phyloP scores from a whole-genome alignment of 2,329 filamentous ascomycete species.

The Didymella segeticola region DNA sequence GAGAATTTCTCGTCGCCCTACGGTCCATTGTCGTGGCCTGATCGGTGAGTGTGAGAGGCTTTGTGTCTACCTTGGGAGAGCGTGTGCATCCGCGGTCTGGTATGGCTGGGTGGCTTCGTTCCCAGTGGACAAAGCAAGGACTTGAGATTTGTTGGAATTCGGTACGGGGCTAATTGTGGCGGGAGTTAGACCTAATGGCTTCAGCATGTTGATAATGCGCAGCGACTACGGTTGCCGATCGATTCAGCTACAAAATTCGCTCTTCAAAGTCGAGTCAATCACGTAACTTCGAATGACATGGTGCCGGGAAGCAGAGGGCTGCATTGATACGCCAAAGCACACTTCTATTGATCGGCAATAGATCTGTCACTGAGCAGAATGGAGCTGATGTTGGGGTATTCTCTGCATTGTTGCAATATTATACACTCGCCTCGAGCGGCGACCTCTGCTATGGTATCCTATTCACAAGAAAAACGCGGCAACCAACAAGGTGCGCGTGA shows the following conservation, averaged over 20 bases:
- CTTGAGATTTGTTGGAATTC: no score
- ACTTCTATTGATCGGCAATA: neutral
- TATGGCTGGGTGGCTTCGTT: no score
- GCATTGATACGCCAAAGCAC: neutral
- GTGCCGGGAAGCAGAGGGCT: no score
- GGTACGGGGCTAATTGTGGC: neutral
- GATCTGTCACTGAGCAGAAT: neutral
- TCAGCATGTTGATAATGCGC: neutral
- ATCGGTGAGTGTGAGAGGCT: neutral
- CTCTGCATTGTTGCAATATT: constrained; percentile 21
- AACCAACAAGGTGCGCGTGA: constrained; percentile 10
- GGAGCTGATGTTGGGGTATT: neutral
- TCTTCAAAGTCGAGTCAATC: neutral
- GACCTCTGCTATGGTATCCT: constrained; percentile 12
- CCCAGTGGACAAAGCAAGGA: no score
- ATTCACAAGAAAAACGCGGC: constrained; percentile 19
- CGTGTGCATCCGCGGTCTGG: no score
- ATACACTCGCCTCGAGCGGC: constrained; percentile 20
- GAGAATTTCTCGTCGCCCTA: neutral
- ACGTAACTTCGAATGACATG: no score
- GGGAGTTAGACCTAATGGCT: neutral
- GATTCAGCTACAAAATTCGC: neutral
- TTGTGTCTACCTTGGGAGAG: neutral
- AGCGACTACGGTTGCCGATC: neutral
- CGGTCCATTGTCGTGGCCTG: neutral